These are phyloP conservation scores for Monascus ruber DNA, from an alignment of 2,329 filamentous ascomycete genomes.

Conservation along the genomic window DNA sequence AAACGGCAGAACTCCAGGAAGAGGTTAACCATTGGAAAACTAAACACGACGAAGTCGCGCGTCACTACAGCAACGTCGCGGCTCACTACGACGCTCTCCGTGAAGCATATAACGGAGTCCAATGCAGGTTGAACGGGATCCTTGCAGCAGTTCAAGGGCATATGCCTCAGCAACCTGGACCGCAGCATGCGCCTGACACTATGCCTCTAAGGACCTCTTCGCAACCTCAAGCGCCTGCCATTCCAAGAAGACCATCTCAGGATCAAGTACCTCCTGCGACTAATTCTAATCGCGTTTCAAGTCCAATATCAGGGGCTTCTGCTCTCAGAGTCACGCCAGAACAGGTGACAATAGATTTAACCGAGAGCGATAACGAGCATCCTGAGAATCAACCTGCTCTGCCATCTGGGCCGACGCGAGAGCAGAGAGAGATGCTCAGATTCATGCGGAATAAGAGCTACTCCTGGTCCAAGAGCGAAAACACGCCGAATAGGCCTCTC, in stretches of 20 bases:
- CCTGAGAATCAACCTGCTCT: background rate
- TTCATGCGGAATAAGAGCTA: slow-evolving; percentile 20
- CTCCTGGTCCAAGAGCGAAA: slow-evolving; percentile 13
- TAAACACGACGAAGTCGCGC: slow-evolving; percentile 1
- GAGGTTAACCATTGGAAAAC: slow-evolving; percentile 17
- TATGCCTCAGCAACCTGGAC: slow-evolving; percentile 3
- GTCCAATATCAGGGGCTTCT: too few species aligned
- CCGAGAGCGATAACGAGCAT: slow-evolving; percentile 4
- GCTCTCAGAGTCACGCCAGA: background rate
- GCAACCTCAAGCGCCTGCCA: background rate
- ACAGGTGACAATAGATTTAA: slow-evolving; percentile 12
- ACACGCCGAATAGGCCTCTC: background rate
- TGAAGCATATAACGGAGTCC: slow-evolving; percentile 9
- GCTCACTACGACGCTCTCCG: slow-evolving; percentile 15
- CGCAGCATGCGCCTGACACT: background rate
- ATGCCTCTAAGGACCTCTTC: background rate
- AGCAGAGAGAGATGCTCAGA: slow-evolving; percentile 9
- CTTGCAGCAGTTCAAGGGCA: slow-evolving; percentile 11
- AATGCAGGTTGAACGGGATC: slow-evolving; percentile 6
- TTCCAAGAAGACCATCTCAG: background rate
- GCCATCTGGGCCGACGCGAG: background rate
- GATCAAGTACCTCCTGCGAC: background rate
- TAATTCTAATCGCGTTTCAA: too few species aligned
- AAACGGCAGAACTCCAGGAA: slow-evolving; percentile 14
- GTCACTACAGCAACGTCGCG: slow-evolving; percentile 9